These are phyloP conservation scores for Boletus reticuloceps DNA, from an alignment of 768 basidiomycete species.

Conservation along the genomic window DNA sequence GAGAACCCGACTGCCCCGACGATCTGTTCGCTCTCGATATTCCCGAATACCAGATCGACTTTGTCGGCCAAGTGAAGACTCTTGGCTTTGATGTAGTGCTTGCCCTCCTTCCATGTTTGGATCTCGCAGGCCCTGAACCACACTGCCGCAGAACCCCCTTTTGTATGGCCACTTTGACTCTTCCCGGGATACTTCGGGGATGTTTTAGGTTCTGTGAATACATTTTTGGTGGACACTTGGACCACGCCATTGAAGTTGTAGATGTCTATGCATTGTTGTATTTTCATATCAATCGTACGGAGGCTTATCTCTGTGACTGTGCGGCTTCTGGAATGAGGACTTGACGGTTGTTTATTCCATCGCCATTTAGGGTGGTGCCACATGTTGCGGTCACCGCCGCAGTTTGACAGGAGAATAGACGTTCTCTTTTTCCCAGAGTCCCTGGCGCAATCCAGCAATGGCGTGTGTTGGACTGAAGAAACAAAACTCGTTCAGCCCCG, in stretches of 20 bases:
- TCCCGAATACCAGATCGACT: conserved; percentile 52
- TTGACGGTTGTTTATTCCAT: conserved; percentile 21
- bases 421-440: neutral
- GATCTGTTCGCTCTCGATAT: conserved; percentile 26
- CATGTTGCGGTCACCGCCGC: neutral
- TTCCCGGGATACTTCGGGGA: too few relatives aligned
- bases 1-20: conserved; percentile 1
- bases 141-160: neutral
- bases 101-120: neutral
- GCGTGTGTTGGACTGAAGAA: neutral
- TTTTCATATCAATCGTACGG: too few relatives aligned
- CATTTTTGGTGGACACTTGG: too few relatives aligned
- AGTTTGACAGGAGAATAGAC: neutral
- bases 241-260: too few relatives aligned
- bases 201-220: too few relatives aligned
- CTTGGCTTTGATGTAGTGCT: conserved; percentile 13
- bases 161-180: too few relatives aligned
- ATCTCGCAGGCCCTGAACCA: conserved; percentile 7
- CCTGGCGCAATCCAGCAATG: conserved; percentile 1
- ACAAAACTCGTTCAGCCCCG: conserved; percentile 4
- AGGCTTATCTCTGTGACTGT: too few relatives aligned
- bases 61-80: conserved; percentile 26
- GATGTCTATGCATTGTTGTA: too few relatives aligned
- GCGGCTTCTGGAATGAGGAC: neutral
- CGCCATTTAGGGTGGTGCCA: conserved; percentile 6